phyloP scores from a whole-genome alignment of 2,329 filamentous ascomycete species.

The Aureobasidium vineae region DNA sequence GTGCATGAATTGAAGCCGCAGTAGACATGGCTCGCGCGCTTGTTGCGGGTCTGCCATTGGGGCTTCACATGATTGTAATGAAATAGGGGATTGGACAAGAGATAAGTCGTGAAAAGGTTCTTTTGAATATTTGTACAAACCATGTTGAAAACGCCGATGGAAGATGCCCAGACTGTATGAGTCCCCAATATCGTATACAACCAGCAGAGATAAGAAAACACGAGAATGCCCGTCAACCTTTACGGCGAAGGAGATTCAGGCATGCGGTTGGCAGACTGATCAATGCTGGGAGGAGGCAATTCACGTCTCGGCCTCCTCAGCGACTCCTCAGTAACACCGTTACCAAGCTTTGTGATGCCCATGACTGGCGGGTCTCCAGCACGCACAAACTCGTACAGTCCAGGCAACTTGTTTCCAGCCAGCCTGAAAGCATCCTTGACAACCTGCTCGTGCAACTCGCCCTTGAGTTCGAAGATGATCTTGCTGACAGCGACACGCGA shows the following conservation, averaged over 20 bases:
- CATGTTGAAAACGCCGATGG: neutral
- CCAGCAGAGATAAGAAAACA: neutral
- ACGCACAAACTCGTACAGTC: slow-evolving; percentile 92
- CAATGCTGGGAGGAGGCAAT: slow-evolving; percentile 45
- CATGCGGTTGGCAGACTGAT: slow-evolving; percentile 24
- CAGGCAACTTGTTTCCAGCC: slow-evolving; percentile 91
- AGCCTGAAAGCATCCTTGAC: slow-evolving; percentile 90
- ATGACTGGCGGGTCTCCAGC: slow-evolving; percentile 88
- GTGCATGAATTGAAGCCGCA: neutral
- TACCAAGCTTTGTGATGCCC: slow-evolving; percentile 82
- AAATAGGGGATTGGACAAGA: neutral
- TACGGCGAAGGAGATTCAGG: slow-evolving; percentile 17
- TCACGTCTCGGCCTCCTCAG: slow-evolving; percentile 76
- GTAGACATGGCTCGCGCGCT: neutral
- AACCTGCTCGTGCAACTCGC: slow-evolving; percentile 90
- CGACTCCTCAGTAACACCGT: slow-evolving; percentile 77
- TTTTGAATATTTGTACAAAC: slow-evolving; percentile 11
- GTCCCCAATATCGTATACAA: slow-evolving; percentile 1
- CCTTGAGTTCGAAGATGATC: slow-evolving; percentile 88
- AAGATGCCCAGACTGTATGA: neutral
- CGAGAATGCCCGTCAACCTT: neutral
- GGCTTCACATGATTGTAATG: too few relatives aligned
- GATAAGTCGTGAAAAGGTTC: neutral
- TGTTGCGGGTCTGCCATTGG: neutral
- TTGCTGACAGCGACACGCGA: slow-evolving; percentile 85